Evolutionary conservation across 2,329 filamentous ascomycete genomes (phyloP).

Genomic region (Clarireedia paspali): DNA sequence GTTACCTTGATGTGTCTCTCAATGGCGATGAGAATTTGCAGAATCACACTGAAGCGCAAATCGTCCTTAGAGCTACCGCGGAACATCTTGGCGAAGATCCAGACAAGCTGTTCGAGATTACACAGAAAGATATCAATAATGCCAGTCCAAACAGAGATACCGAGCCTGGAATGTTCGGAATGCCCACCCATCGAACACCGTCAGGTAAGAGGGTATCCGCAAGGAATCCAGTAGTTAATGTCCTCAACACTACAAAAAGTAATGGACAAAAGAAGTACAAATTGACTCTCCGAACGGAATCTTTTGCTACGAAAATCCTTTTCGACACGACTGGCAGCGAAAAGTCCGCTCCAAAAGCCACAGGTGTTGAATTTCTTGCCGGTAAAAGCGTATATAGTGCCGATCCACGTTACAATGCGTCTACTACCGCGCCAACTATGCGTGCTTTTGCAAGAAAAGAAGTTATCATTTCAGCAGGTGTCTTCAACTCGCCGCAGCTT

Average conservation of each 20-base stretch:
- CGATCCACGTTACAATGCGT: constrained; percentile 4
- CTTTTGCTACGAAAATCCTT: constrained; percentile 34
- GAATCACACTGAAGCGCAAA: not conserved
- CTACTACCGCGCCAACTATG: constrained; percentile 11
- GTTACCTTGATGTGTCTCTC: constrained; percentile 23
- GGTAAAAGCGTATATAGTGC: constrained; percentile 29
- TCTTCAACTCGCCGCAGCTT: constrained; percentile 38
- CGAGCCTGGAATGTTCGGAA: not conserved
- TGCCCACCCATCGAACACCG: not conserved
- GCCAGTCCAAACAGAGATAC: not conserved
- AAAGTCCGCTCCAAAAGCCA: constrained; percentile 28
- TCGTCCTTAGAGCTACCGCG: not conserved
- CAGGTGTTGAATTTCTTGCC: constrained; percentile 37
- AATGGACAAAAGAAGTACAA: constrained; percentile 15
- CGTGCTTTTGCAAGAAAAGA: constrained; percentile 25
- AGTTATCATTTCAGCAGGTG: constrained; percentile 40
- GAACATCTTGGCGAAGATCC: not conserved
- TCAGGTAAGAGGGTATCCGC: not conserved
- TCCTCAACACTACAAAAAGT: not conserved
- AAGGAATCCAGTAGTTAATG: not conserved
- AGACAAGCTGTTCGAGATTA: not conserved
- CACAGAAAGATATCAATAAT: not conserved
- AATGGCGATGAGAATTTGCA: not conserved
- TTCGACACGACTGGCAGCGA: constrained; percentile 27
- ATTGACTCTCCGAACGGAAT: constrained; percentile 17